phyloP scores from a whole-genome alignment of 1,284 basidiomycete genomes.

The Marasmius tenuissimus region DNA sequence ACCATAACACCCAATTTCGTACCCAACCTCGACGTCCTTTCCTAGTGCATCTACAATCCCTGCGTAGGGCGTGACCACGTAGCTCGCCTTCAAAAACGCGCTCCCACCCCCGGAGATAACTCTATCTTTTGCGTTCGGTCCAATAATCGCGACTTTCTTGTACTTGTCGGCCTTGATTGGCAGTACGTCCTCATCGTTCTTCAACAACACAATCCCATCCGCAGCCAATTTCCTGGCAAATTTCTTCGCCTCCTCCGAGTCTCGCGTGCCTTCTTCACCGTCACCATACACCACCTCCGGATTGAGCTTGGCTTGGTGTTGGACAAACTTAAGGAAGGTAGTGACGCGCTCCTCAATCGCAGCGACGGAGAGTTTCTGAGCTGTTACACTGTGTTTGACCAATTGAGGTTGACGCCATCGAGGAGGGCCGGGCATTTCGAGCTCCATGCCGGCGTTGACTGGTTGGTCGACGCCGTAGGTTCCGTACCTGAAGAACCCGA shows the following conservation, averaged over 20 bases:
- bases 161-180: slow-evolving; percentile 50
- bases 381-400: slow-evolving; percentile 54
- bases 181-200: slow-evolving; percentile 59
- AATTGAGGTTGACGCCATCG: slow-evolving; percentile 61
- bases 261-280: slow-evolving; percentile 57
- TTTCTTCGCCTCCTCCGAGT: slow-evolving; percentile 50
- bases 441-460: slow-evolving; percentile 15
- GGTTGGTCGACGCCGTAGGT: slow-evolving; percentile 14
- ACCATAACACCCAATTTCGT: slow-evolving; percentile 65
- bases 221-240: slow-evolving; percentile 62
- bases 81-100: slow-evolving; percentile 69
- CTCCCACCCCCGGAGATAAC: slow-evolving; percentile 77
- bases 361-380: slow-evolving; percentile 52
- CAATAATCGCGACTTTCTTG: slow-evolving; percentile 70
- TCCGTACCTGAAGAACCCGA: slow-evolving; percentile 38
- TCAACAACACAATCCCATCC: slow-evolving; percentile 69
- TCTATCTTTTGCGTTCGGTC: slow-evolving; percentile 66
- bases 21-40: slow-evolving; percentile 43
- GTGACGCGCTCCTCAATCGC: slow-evolving; percentile 59
- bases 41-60: slow-evolving; percentile 52
- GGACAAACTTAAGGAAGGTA: slow-evolving; percentile 58
- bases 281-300: slow-evolving; percentile 68
- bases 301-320: slow-evolving; percentile 55
- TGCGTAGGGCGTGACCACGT: slow-evolving; percentile 64
- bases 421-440: slow-evolving; percentile 24